phyloP scores from a whole-genome alignment of 179 eudicot genomes.

The Corrigiola litoralis region DNA sequence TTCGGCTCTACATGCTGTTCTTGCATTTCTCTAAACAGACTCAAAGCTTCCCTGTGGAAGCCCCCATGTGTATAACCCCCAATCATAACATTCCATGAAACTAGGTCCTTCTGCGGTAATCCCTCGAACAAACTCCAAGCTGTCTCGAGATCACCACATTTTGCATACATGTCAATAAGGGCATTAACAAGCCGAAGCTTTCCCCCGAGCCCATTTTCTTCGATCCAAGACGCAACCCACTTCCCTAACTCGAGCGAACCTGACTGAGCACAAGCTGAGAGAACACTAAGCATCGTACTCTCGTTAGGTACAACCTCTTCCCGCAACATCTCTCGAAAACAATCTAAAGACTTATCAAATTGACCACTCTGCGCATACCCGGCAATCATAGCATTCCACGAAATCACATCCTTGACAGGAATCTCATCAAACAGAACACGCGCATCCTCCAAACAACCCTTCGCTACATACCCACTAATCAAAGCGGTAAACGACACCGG shows the following conservation, averaged over 20 bases:
- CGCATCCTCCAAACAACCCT: slow-evolving; percentile 46
- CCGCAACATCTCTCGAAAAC: slow-evolving; percentile 44
- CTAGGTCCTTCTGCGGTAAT: slow-evolving; percentile 33
- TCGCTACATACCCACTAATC: slow-evolving; percentile 39
- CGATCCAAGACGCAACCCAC: slow-evolving; percentile 41
- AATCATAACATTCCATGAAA: slow-evolving; percentile 75
- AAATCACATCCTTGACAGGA: slow-evolving; percentile 57
- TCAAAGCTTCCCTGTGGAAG: slow-evolving; percentile 38
- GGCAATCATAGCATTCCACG: slow-evolving; percentile 70
- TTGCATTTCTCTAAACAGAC: slow-evolving; percentile 43
- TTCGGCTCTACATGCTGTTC: slow-evolving; percentile 32
- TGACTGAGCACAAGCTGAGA: slow-evolving; percentile 56
- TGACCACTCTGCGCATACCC: slow-evolving; percentile 46
- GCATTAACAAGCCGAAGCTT: slow-evolving; percentile 45
- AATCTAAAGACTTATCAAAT: slow-evolving; percentile 30
- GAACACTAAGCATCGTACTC: slow-evolving; percentile 48
- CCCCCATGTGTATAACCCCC: slow-evolving; percentile 50
- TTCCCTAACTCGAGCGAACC: slow-evolving; percentile 44
- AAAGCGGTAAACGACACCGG: slow-evolving; percentile 53
- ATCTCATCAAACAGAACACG: slow-evolving; percentile 55
- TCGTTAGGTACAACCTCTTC: slow-evolving; percentile 36
- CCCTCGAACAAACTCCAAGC: slow-evolving; percentile 47
- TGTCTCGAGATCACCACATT: slow-evolving; percentile 44
- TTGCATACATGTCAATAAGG: slow-evolving; percentile 64
- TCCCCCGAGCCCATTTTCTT: slow-evolving; percentile 24